Evolutionary conservation across 2,329 filamentous ascomycete genomes (phyloP), one percentile per base, ranked within the genome.

Genomic region (Zasmidium cellare): DNA sequence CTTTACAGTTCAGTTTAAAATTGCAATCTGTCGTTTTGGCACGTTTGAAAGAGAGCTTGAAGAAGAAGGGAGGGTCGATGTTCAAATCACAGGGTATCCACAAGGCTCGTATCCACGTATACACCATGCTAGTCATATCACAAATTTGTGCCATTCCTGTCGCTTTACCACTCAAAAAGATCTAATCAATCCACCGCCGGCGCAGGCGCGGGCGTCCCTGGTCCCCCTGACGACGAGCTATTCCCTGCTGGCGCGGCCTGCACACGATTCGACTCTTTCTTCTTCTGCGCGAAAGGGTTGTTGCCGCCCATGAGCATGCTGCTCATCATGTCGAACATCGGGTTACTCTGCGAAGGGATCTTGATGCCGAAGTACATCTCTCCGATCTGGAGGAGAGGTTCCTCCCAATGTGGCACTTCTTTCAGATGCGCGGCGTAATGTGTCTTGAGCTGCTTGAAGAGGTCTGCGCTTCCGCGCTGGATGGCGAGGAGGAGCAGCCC

Each of bases 251-350:
- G n/a, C n/a, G n/a, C n/a, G 2, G 75, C 76, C 56, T 79, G 78
- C 35, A 80, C 77, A 64, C 74, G 79, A 71, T 76, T 82, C 45
- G 75, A 70, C 57, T 79, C 74, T 61, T 76, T 72, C 63, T 75
- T 71, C 62, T 69, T 71, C 51, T 67, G 63, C 23, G 74, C 80
- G n/a, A 82, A 83, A 18, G 79, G 80, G 51, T 80, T 80, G 23
- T 82, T 84, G 6, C 86, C 88, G 19, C 91, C 91, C 50, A 92
- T 92, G 70, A 99, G 90, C 81, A 99, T 85, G 62, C 87, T 92
- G 49, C 92, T 92, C 90, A 99, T 96, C 92, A 99, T 97, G 73
- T 99, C 94, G 76, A 97, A 86, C 74, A 99, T 80, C 2, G 92
- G 92, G 74, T 97, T 97, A 63, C 88, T 89, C 79, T 96, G 91